Evolutionary conservation across 768 basidiomycete genomes (phyloP).

Genomic region (Solioccasus polychromus): DNA sequence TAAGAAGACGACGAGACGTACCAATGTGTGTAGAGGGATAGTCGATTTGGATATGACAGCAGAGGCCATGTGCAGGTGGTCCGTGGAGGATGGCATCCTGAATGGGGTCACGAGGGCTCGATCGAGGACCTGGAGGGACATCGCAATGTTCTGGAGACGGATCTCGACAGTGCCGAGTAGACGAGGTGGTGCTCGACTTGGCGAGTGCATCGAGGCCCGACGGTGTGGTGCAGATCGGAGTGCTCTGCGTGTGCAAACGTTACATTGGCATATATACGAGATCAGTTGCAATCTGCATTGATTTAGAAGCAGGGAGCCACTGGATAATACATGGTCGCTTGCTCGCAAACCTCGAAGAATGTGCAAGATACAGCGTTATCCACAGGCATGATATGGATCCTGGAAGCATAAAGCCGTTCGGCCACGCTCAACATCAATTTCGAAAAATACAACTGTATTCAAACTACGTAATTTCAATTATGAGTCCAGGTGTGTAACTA

Average conservation of each 20-base stretch:
- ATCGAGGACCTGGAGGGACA: constrained; percentile 34
- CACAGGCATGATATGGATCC: too few relatives aligned
- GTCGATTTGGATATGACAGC: constrained; percentile 67
- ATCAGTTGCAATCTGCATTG: too few relatives aligned
- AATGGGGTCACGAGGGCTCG: neutral
- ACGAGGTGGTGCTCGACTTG: constrained; percentile 46
- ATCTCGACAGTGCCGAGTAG: constrained; percentile 68
- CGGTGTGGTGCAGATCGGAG: constrained; percentile 58
- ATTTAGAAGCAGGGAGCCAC: too few relatives aligned
- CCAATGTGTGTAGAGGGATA: constrained; percentile 58
- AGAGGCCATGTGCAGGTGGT: constrained; percentile 53
- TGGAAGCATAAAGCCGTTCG: too few relatives aligned
- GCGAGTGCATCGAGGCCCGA: constrained; percentile 48
- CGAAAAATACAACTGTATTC: too few relatives aligned
- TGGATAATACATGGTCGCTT: too few relatives aligned
- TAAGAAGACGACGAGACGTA: constrained; percentile 30
- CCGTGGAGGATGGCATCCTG: constrained; percentile 60
- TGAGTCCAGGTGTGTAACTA: too few relatives aligned
- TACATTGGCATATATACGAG: too few relatives aligned
- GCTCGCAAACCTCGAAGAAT: too few relatives aligned
- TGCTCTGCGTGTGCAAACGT: constrained; percentile 60
- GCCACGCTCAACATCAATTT: too few relatives aligned
- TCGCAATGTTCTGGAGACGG: constrained; percentile 56
- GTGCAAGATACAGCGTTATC: too few relatives aligned
- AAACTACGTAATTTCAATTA: too few relatives aligned